These are phyloP conservation scores for Cladosporium sp. DNA, from an alignment of 2,329 filamentous ascomycete genomes.

Conservation along the genomic window DNA sequence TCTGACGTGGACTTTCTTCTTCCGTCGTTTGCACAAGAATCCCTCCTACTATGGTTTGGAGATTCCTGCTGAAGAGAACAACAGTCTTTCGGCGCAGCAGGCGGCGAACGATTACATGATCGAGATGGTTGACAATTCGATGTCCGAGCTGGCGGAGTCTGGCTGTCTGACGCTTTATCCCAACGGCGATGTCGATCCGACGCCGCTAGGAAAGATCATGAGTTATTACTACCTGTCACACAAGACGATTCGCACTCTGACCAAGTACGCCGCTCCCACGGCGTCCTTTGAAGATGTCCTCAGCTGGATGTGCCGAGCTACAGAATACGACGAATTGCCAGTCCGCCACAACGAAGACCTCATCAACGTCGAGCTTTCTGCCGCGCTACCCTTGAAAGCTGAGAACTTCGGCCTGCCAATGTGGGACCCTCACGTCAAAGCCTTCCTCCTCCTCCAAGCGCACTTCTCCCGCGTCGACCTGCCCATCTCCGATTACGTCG, in stretches of 20 bases:
- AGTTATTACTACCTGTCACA: slow-evolving; percentile 97
- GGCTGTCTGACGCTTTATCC: slow-evolving; percentile 78
- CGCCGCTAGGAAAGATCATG: slow-evolving; percentile 95
- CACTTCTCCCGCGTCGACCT: slow-evolving; percentile 91
- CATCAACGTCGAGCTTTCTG: slow-evolving; percentile 86
- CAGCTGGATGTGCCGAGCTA: slow-evolving; percentile 88
- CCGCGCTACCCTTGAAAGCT: slow-evolving; percentile 68
- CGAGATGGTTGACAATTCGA: slow-evolving; percentile 80
- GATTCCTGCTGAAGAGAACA: slow-evolving; percentile 89
- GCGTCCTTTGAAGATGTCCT: slow-evolving; percentile 79
- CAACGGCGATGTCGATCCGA: slow-evolving; percentile 86
- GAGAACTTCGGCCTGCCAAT: slow-evolving; percentile 70
- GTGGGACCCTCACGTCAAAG: slow-evolving; percentile 98
- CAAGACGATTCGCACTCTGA: slow-evolving; percentile 83
- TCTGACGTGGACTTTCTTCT: slow-evolving; percentile 99
- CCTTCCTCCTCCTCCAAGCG: slow-evolving; percentile 88
- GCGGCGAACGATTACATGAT: slow-evolving; percentile 94
- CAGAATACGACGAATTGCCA: slow-evolving; percentile 95
- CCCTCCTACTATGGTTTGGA: slow-evolving; percentile 96
- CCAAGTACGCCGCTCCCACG: slow-evolving; percentile 67
- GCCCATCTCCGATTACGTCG: slow-evolving; percentile 95
- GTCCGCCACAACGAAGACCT: slow-evolving; percentile 98
- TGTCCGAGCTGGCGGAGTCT: slow-evolving; percentile 76
- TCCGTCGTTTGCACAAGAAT: slow-evolving; percentile 94
- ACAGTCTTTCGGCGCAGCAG: slow-evolving; percentile 77